phyloP scores from a whole-genome alignment of 768 basidiomycete genomes.

The Leucosporidium scottii region DNA sequence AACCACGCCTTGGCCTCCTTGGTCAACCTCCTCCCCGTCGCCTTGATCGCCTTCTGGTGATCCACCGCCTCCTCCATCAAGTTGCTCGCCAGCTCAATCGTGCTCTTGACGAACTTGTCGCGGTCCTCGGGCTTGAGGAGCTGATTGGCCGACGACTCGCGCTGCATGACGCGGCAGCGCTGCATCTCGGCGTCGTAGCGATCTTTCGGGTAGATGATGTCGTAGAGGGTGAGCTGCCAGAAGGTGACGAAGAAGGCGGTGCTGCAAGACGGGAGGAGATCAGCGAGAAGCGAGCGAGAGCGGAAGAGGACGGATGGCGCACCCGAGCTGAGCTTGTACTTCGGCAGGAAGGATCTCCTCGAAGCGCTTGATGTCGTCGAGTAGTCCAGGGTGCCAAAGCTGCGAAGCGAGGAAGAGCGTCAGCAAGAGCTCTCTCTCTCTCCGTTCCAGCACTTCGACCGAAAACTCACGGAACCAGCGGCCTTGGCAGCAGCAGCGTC shows the following conservation, averaged over 20 bases:
- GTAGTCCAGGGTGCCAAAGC: conserved; percentile 70
- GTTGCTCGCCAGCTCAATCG: conserved; percentile 16
- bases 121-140: conserved; percentile 19
- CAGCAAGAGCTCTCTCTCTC: not conserved
- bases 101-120: conserved; percentile 7
- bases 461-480: not conserved
- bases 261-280: conserved; percentile 45
- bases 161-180: conserved; percentile 37
- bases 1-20: conserved; percentile 31
- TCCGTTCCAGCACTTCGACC: too few relatives aligned
- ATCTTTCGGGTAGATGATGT: conserved; percentile 66
- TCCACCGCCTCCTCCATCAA: conserved; percentile 17
- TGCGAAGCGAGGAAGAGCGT: conserved; percentile 34
- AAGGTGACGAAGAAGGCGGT: conserved; percentile 91
- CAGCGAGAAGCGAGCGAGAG: conserved; percentile 6
- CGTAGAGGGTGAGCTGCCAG: conserved; percentile 91
- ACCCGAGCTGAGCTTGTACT: conserved; percentile 64
- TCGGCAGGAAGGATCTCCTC: conserved; percentile 61
- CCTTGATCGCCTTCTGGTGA: conserved; percentile 38
- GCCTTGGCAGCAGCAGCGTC: not conserved
- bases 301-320: conserved; percentile 38
- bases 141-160: conserved; percentile 40
- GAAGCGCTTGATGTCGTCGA: conserved; percentile 66
- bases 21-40: conserved; percentile 39
- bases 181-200: conserved; percentile 74